Percentiles rank a stretch among this genome's conserved stretches.
Evolutionary conservation across 73 alveolate species (phyloP).

Genomic region (Durusdinium trenchii): DNA sequence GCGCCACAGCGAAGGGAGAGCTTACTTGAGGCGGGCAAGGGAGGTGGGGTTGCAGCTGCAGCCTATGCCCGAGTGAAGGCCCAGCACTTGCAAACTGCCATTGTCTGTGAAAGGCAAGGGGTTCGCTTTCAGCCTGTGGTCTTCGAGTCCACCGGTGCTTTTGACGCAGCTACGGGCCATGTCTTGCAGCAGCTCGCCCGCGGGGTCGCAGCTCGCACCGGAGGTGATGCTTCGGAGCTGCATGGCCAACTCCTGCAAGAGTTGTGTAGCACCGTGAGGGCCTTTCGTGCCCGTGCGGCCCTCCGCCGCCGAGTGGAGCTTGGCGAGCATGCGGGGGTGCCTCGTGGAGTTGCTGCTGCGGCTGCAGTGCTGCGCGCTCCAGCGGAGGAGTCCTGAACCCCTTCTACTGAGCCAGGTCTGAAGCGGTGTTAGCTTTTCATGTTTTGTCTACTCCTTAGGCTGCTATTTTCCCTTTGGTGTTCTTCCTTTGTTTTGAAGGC

Average conservation of each 20-base stretch:
- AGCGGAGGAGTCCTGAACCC: not conserved
- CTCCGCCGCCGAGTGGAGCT: constrained; percentile 38
- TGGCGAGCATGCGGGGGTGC: not conserved
- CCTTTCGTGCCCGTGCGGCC: constrained; percentile 39
- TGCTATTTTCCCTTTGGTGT: too few species aligned
- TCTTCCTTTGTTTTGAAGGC: too few species aligned
- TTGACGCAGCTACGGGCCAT: not conserved
- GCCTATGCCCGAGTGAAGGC: constrained; percentile 1
- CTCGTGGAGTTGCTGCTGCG: not conserved
- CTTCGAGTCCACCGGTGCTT: not conserved
- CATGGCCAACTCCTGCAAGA: constrained; percentile 9
- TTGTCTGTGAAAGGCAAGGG: not conserved
- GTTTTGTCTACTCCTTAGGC: too few species aligned
- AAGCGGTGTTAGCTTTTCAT: too few species aligned
- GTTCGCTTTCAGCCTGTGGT: not conserved
- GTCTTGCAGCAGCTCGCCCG: not conserved
- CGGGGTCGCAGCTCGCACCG: not conserved
- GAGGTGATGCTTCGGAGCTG: not conserved
- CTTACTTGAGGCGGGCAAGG: not conserved
- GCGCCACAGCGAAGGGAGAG: constrained; percentile 44
- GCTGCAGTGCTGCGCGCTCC: not conserved
- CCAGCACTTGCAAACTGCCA: not conserved
- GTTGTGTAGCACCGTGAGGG: not conserved
- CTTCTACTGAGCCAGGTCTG: not conserved
- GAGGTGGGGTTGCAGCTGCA: not conserved